Conservation (phyloP, 2,329 filamentous ascomycete genomes). For the Claviceps maximensis region DNA sequence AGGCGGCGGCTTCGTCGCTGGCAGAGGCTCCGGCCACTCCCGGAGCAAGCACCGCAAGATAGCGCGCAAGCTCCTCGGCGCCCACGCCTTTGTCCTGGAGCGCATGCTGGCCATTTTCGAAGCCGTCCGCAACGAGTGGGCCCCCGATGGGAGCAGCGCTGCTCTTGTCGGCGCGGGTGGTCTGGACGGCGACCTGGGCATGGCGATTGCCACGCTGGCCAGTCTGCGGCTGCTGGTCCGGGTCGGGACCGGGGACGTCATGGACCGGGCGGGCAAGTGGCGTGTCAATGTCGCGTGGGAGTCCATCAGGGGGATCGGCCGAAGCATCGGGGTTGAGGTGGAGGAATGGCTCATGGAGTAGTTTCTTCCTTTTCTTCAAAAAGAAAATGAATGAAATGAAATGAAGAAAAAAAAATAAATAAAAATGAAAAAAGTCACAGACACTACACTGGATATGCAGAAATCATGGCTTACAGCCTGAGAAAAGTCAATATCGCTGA, state of each 20-base stretch:
- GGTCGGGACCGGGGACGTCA: constrained; percentile 47
- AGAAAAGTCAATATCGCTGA: too few relatives aligned
- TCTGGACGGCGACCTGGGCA: constrained; percentile 43
- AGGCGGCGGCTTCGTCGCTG: constrained; percentile 29
- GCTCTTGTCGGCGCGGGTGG: constrained; percentile 15
- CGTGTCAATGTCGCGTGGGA: constrained; percentile 72
- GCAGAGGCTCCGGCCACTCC: constrained; percentile 13
- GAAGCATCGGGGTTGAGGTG: constrained; percentile 64
- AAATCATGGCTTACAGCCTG: too few relatives aligned
- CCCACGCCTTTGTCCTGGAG: constrained; percentile 65
- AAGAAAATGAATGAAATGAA: background rate
- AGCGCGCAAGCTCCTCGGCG: constrained; percentile 61
- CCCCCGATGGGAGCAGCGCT: constrained; percentile 15
- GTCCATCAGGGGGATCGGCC: constrained; percentile 53
- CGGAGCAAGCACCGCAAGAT: constrained; percentile 54
- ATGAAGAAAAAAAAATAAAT: background rate
- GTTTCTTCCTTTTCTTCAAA: too few relatives aligned
- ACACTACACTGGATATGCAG: too few relatives aligned
- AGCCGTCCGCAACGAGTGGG: constrained; percentile 47
- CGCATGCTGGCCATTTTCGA: constrained; percentile 66
- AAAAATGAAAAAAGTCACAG: too few relatives aligned
- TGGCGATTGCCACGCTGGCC: constrained; percentile 58
- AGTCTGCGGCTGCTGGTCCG: constrained; percentile 57
- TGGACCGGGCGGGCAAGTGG: constrained; percentile 63
- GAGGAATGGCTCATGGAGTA: constrained; percentile 64